phyloP scores from a whole-genome alignment of 768 basidiomycete genomes.

The Neoboletus magnificus region DNA sequence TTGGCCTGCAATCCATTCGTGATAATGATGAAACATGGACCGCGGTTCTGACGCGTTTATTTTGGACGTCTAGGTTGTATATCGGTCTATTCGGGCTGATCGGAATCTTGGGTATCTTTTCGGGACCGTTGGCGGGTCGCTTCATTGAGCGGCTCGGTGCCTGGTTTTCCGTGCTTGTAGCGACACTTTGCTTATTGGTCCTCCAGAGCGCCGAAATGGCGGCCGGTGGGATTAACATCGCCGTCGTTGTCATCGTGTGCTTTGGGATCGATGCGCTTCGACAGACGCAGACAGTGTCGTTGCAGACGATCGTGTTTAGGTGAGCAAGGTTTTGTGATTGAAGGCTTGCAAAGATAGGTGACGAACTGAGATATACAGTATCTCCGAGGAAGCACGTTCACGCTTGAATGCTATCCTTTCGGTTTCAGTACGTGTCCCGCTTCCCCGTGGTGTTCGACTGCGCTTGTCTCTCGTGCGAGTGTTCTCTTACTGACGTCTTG shows the following conservation, averaged over 20 bases:
- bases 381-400: conserved; percentile 27
- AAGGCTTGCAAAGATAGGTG: background rate
- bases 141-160: conserved; percentile 34
- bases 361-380: conserved; percentile 12
- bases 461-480: background rate
- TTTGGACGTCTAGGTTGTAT: conserved; percentile 16
- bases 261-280: conserved; percentile 41
- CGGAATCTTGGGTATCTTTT: conserved; percentile 39
- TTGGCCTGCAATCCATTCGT: background rate
- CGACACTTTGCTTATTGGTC: conserved; percentile 28
- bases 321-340: conserved; percentile 1
- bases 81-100: conserved; percentile 50
- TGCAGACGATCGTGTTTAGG: conserved; percentile 28
- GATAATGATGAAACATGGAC: background rate
- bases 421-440: conserved; percentile 21
- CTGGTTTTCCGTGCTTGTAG: conserved; percentile 41
- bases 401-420: conserved; percentile 30
- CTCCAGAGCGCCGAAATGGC: conserved; percentile 34
- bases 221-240: conserved; percentile 37
- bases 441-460: background rate
- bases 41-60: background rate
- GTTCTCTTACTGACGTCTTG: background rate
- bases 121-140: conserved; percentile 26
- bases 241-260: conserved; percentile 39
- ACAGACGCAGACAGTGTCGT: conserved; percentile 39